These are phyloP conservation scores for Barbarea vulgaris DNA, from an alignment of 345 rosid species.

Conservation along the genomic window DNA sequence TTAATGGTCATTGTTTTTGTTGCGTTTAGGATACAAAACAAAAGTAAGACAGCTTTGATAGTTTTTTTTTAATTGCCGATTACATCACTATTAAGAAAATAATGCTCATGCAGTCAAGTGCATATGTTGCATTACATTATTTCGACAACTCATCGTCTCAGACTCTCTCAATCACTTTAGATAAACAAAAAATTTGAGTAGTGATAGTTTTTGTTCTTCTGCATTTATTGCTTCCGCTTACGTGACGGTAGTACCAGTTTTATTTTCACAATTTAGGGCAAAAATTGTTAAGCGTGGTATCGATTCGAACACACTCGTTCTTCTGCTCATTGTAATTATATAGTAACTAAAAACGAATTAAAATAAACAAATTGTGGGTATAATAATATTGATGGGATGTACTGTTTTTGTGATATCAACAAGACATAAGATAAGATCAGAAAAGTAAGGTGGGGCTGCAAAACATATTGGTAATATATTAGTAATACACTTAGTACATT, in stretches of 20 bases:
- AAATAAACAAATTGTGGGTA: not conserved
- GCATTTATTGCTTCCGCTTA: too few relatives aligned
- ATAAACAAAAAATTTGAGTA: too few relatives aligned
- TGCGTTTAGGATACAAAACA: not conserved
- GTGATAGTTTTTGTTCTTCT: too few relatives aligned
- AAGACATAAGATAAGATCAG: conserved; percentile 23
- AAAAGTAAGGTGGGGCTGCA: conserved; percentile 11
- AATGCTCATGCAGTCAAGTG: not conserved
- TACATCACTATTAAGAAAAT: not conserved
- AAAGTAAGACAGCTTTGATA: not conserved
- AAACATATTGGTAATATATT: not conserved
- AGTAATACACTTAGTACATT: not conserved
- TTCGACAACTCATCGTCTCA: too few relatives aligned
- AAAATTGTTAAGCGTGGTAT: not conserved
- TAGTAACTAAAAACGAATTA: not conserved
- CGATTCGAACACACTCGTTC: too few relatives aligned
- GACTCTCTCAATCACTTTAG: too few relatives aligned
- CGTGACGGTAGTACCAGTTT: not conserved
- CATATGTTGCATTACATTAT: not conserved
- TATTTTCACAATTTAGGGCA: not conserved
- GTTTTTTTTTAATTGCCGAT: not conserved
- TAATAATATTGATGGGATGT: not conserved
- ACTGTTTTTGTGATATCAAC: conserved; percentile 19
- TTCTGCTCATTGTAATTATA: not conserved
- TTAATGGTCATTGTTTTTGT: conserved; percentile 13